Evolutionary conservation across 495 filamentous ascomycete species (phyloP).

Genomic region (Xylona heveae): DNA sequence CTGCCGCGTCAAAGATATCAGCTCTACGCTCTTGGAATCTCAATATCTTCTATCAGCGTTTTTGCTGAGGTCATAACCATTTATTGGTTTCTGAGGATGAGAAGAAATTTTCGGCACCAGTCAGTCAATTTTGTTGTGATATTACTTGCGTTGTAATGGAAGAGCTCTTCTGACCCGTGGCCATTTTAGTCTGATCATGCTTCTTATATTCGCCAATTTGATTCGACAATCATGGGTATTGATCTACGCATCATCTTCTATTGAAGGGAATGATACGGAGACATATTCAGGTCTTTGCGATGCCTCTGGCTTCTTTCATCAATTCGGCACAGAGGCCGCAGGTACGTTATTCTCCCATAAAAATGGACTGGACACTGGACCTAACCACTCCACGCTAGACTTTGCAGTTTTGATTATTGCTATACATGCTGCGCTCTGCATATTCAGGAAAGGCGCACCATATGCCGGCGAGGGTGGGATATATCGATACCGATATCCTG

Average conservation of each 20-base stretch:
- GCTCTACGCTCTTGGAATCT: slow-evolving; percentile 13
- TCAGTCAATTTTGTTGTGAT: slow-evolving; percentile 17
- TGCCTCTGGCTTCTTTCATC: slow-evolving; percentile 39
- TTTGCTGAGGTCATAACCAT: slow-evolving; percentile 26
- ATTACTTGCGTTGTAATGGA: slow-evolving; percentile 1
- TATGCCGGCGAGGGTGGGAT: slow-evolving; percentile 32
- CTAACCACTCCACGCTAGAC: slow-evolving; percentile 20
- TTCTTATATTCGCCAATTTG: slow-evolving; percentile 46
- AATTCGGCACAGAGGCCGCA: slow-evolving; percentile 41
- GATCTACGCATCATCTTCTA: slow-evolving; percentile 33
- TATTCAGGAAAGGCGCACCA: slow-evolving; percentile 41
- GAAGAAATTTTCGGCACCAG: slow-evolving; percentile 52
- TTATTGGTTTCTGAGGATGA: slow-evolving; percentile 60
- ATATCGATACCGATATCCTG: slow-evolving; percentile 35
- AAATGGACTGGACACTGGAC: no score
- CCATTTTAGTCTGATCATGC: slow-evolving; percentile 38
- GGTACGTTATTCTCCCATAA: no score
- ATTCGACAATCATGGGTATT: slow-evolving; percentile 45
- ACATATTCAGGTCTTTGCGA: slow-evolving; percentile 40
- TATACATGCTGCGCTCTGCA: slow-evolving; percentile 44
- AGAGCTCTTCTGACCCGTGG: slow-evolving; percentile 6
- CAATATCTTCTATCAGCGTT: slow-evolving; percentile 28
- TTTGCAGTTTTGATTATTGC: slow-evolving; percentile 48
- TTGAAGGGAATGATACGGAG: slow-evolving; percentile 20
- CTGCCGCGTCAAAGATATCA: no score